phyloP scores from a whole-genome alignment of 2,329 filamentous ascomycete species.

The Colletotrichum incanum region DNA sequence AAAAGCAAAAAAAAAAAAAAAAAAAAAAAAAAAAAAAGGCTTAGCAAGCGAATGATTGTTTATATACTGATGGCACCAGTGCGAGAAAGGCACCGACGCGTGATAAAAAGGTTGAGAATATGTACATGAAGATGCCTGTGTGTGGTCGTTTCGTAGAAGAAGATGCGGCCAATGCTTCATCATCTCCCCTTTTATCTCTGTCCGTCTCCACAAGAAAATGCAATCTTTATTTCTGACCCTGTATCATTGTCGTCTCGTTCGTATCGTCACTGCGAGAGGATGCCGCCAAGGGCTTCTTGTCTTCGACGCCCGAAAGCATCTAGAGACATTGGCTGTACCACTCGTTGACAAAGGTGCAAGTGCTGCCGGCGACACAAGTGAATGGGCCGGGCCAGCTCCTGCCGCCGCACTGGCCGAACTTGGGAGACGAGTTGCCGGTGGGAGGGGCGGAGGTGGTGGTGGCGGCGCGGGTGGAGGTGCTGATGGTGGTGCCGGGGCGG shows the following conservation, averaged over 20 bases:
- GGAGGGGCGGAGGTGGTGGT: conserved; percentile 29
- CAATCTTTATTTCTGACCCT: conserved; percentile 23
- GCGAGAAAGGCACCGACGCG: conserved; percentile 16
- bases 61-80: conserved; percentile 34
- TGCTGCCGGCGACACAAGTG: conserved; percentile 53
- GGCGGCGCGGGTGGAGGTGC: conserved; percentile 8
- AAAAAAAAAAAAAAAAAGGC: too few species aligned
- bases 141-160: conserved; percentile 15
- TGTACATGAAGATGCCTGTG: conserved; percentile 31
- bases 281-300: too few species aligned
- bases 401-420: conserved; percentile 58
- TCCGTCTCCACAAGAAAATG: background rate
- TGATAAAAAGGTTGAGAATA: conserved; percentile 20
- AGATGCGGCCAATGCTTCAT: conserved; percentile 15
- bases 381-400: conserved; percentile 54
- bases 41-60: conserved; percentile 36
- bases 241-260: conserved; percentile 10
- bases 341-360: conserved; percentile 56
- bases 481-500: conserved; percentile 35
- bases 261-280: conserved; percentile 2
- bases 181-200: conserved; percentile 30
- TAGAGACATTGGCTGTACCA: conserved; percentile 62
- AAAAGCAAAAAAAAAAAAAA: too few species aligned
- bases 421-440: conserved; percentile 47
- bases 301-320: background rate